Evolutionary conservation across 129 eudicot genomes (phyloP).

Genomic region (Calendula officinalis): DNA sequence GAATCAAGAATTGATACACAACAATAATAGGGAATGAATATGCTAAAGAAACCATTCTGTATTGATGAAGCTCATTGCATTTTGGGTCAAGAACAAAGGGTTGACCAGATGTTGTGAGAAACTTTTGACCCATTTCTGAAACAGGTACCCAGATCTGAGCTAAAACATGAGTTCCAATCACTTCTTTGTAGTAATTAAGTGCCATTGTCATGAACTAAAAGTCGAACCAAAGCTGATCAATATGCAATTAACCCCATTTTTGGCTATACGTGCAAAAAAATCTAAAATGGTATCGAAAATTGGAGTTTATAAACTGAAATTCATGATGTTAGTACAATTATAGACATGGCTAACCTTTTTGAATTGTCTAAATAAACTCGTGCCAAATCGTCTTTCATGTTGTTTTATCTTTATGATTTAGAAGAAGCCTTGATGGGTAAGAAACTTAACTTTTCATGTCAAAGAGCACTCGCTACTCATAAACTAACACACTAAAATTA

Average conservation of each 20-base stretch:
- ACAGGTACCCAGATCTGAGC: too few relatives aligned
- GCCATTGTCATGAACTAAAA: too few relatives aligned
- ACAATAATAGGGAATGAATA: too few relatives aligned
- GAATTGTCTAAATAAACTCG: neutral
- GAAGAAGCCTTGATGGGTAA: constrained; percentile 35
- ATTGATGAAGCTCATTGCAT: too few relatives aligned
- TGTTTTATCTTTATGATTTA: constrained; percentile 11
- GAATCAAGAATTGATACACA: too few relatives aligned
- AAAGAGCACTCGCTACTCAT: constrained; percentile 29
- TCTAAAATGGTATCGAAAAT: neutral
- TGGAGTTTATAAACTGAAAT: neutral
- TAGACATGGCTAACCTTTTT: neutral
- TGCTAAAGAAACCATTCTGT: too few relatives aligned
- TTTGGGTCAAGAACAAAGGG: too few relatives aligned
- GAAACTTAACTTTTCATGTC: constrained; percentile 25
- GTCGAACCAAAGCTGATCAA: too few relatives aligned
- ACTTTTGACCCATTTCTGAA: too few relatives aligned
- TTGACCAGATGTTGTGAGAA: too few relatives aligned
- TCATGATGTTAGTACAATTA: neutral
- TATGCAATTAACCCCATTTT: neutral
- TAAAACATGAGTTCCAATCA: too few relatives aligned
- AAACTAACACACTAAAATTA: constrained; percentile 26
- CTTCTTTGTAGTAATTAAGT: too few relatives aligned
- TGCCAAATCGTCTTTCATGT: neutral
- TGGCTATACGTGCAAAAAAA: neutral